phyloP scores from a whole-genome alignment of 805 yeast species.

The Candida ovalis region DNA sequence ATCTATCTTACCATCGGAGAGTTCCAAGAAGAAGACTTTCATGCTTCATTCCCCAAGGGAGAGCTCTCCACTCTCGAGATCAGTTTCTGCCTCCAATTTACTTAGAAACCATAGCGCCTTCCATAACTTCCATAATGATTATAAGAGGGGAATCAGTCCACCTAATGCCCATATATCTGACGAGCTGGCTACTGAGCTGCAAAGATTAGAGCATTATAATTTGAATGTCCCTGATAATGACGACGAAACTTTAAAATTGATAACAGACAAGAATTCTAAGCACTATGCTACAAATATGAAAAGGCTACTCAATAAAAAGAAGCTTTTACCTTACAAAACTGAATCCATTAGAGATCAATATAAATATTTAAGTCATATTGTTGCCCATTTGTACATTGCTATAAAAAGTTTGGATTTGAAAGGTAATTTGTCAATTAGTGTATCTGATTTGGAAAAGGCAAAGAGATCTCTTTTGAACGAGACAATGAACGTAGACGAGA shows the following conservation, averaged over 20 bases:
- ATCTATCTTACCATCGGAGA: slow-evolving; percentile 9
- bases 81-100: slow-evolving; percentile 21
- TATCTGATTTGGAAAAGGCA: slow-evolving; percentile 57
- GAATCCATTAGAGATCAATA: slow-evolving; percentile 70
- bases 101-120: slow-evolving; percentile 10
- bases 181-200: slow-evolving; percentile 17
- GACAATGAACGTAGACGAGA: slow-evolving; percentile 32
- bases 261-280: slow-evolving; percentile 18
- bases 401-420: slow-evolving; percentile 69
- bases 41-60: slow-evolving; percentile 19
- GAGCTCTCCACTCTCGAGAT: slow-evolving; percentile 25
- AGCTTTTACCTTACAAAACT: slow-evolving; percentile 62
- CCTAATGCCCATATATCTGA: neutral
- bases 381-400: slow-evolving; percentile 76
- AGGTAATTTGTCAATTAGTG: slow-evolving; percentile 63
- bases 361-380: slow-evolving; percentile 71
- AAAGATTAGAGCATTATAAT: slow-evolving; percentile 32
- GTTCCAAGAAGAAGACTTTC: slow-evolving; percentile 5
- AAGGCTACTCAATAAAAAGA: slow-evolving; percentile 22
- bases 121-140: slow-evolving; percentile 3
- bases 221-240: slow-evolving; percentile 59
- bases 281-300: slow-evolving; percentile 22
- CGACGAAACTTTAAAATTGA: slow-evolving; percentile 24
- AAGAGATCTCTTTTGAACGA: slow-evolving; percentile 11
- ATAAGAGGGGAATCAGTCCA: slow-evolving; percentile 2